These are phyloP conservation scores for Suillus alpinus DNA, from an alignment of 768 basidiomycete genomes.

Conservation along the genomic window DNA sequence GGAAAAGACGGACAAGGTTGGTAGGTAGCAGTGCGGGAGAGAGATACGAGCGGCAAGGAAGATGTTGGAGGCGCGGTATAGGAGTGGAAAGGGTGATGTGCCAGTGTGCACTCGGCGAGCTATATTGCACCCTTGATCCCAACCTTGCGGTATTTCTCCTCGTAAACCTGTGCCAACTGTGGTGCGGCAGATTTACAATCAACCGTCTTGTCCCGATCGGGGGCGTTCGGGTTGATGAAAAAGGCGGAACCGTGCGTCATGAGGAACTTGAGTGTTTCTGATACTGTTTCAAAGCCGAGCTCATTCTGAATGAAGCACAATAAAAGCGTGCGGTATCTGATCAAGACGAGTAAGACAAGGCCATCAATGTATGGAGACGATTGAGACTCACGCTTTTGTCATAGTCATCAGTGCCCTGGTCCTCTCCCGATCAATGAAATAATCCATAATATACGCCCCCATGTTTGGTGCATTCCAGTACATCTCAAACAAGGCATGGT, in stretches of 20 bases:
- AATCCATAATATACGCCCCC: slow-evolving; percentile 99
- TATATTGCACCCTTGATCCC: slow-evolving; percentile 92
- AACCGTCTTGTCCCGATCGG: slow-evolving; percentile 61
- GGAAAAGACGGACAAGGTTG: not conserved
- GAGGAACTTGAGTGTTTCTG: slow-evolving; percentile 68
- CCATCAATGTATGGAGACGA: not conserved
- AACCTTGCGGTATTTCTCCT: slow-evolving; percentile 82
- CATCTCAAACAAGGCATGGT: slow-evolving; percentile 85
- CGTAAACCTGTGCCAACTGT: slow-evolving; percentile 61
- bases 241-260: slow-evolving; percentile 61
- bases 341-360: slow-evolving; percentile 2
- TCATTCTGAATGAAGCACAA: slow-evolving; percentile 75
- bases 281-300: slow-evolving; percentile 75
- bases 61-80: slow-evolving; percentile 14
- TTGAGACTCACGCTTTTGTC: slow-evolving; percentile 78
- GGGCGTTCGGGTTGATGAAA: slow-evolving; percentile 61
- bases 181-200: slow-evolving; percentile 67
- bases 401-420: slow-evolving; percentile 84
- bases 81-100: not conserved
- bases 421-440: slow-evolving; percentile 92
- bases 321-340: slow-evolving; percentile 81
- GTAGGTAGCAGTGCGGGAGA: not conserved
- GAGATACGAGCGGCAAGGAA: slow-evolving; percentile 1
- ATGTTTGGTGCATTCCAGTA: slow-evolving; percentile 89
- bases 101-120: slow-evolving; percentile 13